Percentiles rank a stretch among this genome's conserved stretches.
Conservation (phyloP, 1,139 yeast genomes). For the Debaryomycetaceae sp. region DNA sequence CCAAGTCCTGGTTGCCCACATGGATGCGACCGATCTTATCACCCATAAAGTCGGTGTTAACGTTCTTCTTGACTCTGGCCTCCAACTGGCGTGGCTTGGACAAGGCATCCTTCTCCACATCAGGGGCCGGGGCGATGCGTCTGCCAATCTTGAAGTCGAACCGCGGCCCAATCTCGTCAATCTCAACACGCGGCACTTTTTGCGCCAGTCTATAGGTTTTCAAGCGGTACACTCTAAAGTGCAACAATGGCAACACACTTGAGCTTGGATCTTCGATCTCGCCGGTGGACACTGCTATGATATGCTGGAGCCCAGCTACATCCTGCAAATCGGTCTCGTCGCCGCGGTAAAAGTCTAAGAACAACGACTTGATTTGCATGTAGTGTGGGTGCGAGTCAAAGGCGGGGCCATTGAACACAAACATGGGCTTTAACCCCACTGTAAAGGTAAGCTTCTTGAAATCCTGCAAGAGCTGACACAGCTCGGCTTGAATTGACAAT, state of each 20-base stretch:
- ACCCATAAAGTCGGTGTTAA: constrained; percentile 84
- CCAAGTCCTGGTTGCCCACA: constrained; percentile 91
- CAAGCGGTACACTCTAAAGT: constrained; percentile 87
- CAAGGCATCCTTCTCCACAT: constrained; percentile 85
- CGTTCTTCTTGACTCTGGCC: constrained; percentile 83
- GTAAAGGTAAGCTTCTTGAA: constrained; percentile 78
- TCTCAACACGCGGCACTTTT: constrained; percentile 87
- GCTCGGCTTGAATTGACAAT: constrained; percentile 60
- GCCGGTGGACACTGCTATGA: constrained; percentile 77
- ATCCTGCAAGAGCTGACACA: constrained; percentile 70
- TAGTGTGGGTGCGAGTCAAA: constrained; percentile 87
- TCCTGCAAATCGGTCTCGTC: constrained; percentile 81
- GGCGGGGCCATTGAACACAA: constrained; percentile 86
- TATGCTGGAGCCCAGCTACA: constrained; percentile 90
- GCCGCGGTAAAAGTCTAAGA: constrained; percentile 89
- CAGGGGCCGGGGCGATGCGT: constrained; percentile 78
- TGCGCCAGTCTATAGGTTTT: constrained; percentile 81
- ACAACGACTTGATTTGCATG: constrained; percentile 80
- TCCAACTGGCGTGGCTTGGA: constrained; percentile 79
- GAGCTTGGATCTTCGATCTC: constrained; percentile 67
- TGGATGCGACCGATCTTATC: constrained; percentile 96
- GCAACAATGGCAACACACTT: constrained; percentile 60
- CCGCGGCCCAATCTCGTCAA: constrained; percentile 95
- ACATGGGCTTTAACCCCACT: constrained; percentile 92
- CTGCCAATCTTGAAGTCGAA: constrained; percentile 91